phyloP scores from a whole-genome alignment of 1,139 yeast species.

The Suhomyces bribrorum region DNA sequence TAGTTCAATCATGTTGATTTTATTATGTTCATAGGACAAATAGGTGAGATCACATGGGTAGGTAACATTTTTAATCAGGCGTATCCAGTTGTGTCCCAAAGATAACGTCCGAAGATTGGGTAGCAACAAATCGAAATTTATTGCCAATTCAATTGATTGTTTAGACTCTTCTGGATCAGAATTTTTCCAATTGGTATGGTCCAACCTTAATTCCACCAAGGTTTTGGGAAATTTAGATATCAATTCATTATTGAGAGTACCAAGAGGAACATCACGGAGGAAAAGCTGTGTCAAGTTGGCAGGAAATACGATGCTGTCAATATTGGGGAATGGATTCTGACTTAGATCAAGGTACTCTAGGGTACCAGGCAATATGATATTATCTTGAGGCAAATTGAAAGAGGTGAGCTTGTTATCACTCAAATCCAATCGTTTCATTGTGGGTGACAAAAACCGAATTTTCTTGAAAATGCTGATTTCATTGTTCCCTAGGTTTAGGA shows the following conservation, averaged over 20 bases:
- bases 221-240: slow-evolving; percentile 12
- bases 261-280: slow-evolving; percentile 13
- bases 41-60: slow-evolving; percentile 8
- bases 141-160: neutral
- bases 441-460: slow-evolving; percentile 16
- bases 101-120: slow-evolving; percentile 6
- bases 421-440: slow-evolving; percentile 17
- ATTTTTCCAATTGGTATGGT: slow-evolving; percentile 7
- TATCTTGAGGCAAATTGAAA: slow-evolving; percentile 11
- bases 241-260: slow-evolving; percentile 7
- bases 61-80: slow-evolving; percentile 6
- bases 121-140: slow-evolving; percentile 7
- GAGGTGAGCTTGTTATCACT: slow-evolving; percentile 16
- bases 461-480: slow-evolving; percentile 20
- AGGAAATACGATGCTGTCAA: slow-evolving; percentile 13
- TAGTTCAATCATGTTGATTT: slow-evolving; percentile 9
- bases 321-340: slow-evolving; percentile 14
- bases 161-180: neutral
- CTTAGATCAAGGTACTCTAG: slow-evolving; percentile 18
- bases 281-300: slow-evolving; percentile 11
- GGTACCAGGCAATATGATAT: slow-evolving; percentile 9
- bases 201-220: slow-evolving; percentile 10
- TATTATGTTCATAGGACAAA: slow-evolving; percentile 13
- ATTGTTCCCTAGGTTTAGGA: slow-evolving; percentile 20
- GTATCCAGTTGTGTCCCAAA: slow-evolving; percentile 11